phyloP scores from a whole-genome alignment of 495 filamentous ascomycete species.

The Penicillium simplicissimum region DNA sequence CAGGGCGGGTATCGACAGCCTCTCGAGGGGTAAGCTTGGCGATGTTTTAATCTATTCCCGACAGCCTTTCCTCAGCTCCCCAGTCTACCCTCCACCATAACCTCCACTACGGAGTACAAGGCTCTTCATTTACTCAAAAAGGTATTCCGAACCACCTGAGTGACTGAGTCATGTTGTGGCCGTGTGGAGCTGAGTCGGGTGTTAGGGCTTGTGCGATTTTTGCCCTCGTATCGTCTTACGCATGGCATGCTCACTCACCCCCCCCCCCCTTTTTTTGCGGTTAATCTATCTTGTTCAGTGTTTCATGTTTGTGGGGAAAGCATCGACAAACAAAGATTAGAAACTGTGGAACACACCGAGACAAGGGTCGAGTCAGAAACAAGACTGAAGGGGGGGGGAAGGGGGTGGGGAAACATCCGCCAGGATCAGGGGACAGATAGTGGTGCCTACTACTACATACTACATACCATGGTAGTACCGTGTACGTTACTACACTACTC shows the following conservation, averaged over 20 bases:
- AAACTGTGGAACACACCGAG: not conserved
- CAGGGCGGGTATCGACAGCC: conserved; percentile 22
- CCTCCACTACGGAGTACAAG: conserved; percentile 1
- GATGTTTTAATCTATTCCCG: conserved; percentile 27
- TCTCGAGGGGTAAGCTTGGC: conserved; percentile 4
- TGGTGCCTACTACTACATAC: too few species aligned
- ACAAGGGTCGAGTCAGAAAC: not conserved
- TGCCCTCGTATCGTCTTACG: not conserved
- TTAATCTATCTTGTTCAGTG: not conserved
- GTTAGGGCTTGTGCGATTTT: conserved; percentile 5
- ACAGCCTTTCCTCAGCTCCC: conserved; percentile 6
- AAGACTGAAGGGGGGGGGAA: conserved; percentile 2
- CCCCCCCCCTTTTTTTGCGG: not conserved
- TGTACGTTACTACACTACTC: too few species aligned
- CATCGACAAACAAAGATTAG: not conserved
- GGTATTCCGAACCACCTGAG: not conserved
- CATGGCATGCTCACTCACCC: not conserved
- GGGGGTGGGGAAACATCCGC: not conserved
- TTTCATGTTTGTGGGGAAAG: not conserved
- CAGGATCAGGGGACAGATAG: not conserved
- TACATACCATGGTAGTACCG: too few species aligned
- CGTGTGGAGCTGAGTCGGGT: not conserved
- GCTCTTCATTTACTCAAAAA: not conserved
- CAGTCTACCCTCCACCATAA: not conserved
- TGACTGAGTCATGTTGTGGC: not conserved